Evolutionary conservation across 75 land plant species (phyloP).

Genomic region (Isoetes taiwanensis): DNA sequence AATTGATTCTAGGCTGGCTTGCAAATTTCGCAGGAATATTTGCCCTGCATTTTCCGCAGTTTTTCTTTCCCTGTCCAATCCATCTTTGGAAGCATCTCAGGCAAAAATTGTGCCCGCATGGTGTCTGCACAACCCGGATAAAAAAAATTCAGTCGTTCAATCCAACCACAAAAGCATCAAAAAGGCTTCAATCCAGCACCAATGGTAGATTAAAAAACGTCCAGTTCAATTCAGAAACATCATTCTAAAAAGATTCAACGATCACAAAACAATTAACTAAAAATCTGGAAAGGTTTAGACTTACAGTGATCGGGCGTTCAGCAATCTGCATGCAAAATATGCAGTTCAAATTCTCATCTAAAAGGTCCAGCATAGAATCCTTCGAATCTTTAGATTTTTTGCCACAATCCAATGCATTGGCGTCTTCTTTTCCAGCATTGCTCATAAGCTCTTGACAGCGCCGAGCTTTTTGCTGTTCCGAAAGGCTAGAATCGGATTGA

Average conservation of each 20-base stretch:
- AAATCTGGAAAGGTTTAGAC: too few species aligned
- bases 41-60: background rate
- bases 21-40: background rate
- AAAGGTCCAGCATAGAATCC: too few species aligned
- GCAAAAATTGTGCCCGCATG: background rate
- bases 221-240: too few species aligned
- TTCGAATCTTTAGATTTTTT: too few species aligned
- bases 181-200: background rate
- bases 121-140: background rate
- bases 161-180: too few species aligned
- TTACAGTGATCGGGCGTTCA: background rate
- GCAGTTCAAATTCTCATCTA: background rate
- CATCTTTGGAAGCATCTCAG: background rate
- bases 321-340: background rate
- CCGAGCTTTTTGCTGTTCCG: background rate
- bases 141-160: background rate
- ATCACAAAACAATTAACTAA: too few species aligned
- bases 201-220: background rate
- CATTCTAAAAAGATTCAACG: too few species aligned
- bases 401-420: background rate
- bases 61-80: background rate
- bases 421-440: background rate
- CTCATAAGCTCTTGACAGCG: background rate
- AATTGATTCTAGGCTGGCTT: background rate
- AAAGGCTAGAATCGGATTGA: background rate